Conservation (phyloP, 306 rosid species). For the Quercus dentata region DNA sequence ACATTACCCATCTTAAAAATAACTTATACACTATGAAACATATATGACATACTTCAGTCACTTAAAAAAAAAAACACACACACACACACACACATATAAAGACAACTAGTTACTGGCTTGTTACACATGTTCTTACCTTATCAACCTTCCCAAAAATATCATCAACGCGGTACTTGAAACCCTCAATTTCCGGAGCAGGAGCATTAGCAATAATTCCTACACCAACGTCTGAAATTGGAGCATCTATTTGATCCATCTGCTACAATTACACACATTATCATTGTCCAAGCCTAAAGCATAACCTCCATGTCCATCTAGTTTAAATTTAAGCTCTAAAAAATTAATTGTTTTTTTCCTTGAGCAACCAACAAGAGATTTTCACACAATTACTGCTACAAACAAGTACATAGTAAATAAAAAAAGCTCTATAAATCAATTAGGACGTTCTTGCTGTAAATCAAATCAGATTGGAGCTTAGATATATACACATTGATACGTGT, state of each 20-base stretch:
- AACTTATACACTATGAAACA: not conserved
- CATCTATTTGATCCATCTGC: conserved; percentile 42
- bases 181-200: conserved; percentile 35
- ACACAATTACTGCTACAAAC: not conserved
- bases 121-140: conserved; percentile 36
- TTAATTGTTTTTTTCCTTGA: not conserved
- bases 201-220: conserved; percentile 13
- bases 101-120: not conserved
- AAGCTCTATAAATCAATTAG: not conserved
- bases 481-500: not conserved
- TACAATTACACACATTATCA: not conserved
- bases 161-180: conserved; percentile 47
- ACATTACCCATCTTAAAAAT: not conserved
- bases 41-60: not conserved
- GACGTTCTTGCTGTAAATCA: not conserved
- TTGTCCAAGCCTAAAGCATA: not conserved
- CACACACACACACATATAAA: not conserved
- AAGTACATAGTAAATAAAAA: too few relatives aligned
- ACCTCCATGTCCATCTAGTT: too few relatives aligned
- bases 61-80: not conserved
- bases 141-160: conserved; percentile 52
- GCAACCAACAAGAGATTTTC: not conserved
- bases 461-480: not conserved
- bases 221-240: conserved; percentile 23
- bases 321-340: too few relatives aligned